These are phyloP conservation scores for Lichtheimia hyalospora DNA, from an alignment of 371 early-diverging fungal species.

Conservation along the genomic window DNA sequence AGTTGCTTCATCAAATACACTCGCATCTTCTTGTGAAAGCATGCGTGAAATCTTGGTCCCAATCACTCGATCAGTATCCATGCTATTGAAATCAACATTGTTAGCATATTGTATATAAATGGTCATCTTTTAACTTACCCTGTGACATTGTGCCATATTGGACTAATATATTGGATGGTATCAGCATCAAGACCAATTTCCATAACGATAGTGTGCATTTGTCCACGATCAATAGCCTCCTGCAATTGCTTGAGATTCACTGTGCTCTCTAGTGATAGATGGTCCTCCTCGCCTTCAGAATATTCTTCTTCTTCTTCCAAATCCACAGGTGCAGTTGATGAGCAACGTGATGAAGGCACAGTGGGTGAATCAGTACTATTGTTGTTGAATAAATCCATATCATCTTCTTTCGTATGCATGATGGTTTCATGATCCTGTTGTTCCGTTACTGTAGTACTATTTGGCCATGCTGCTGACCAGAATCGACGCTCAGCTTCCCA, in stretches of 20 bases:
- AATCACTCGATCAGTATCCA: slow-evolving; percentile 48
- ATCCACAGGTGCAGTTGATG: neutral
- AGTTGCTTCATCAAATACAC: slow-evolving; percentile 71
- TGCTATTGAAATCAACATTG: slow-evolving; percentile 24
- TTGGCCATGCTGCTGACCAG: slow-evolving; percentile 26
- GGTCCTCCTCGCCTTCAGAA: slow-evolving; percentile 6
- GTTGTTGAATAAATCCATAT: neutral
- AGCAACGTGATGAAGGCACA: neutral
- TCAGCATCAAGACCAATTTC: slow-evolving; percentile 53
- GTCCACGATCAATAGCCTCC: slow-evolving; percentile 53
- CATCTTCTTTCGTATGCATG: too few relatives aligned
- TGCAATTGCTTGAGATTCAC: slow-evolving; percentile 34
- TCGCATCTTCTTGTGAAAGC: slow-evolving; percentile 49
- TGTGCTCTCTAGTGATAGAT: neutral
- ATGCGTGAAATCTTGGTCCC: slow-evolving; percentile 47
- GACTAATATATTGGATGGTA: slow-evolving; percentile 57
- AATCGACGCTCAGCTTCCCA: slow-evolving; percentile 60
- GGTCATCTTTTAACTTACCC: slow-evolving; percentile 38
- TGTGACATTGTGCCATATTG: slow-evolving; percentile 58
- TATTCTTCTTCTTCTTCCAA: neutral
- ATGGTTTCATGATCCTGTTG: too few relatives aligned
- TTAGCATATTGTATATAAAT: neutral
- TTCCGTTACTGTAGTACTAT: too few relatives aligned
- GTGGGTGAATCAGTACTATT: neutral
- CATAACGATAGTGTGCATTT: slow-evolving; percentile 62